Evolutionary conservation across 78 protist genomes (phyloP).

Genomic region (Salpingoeca rosetta): DNA sequence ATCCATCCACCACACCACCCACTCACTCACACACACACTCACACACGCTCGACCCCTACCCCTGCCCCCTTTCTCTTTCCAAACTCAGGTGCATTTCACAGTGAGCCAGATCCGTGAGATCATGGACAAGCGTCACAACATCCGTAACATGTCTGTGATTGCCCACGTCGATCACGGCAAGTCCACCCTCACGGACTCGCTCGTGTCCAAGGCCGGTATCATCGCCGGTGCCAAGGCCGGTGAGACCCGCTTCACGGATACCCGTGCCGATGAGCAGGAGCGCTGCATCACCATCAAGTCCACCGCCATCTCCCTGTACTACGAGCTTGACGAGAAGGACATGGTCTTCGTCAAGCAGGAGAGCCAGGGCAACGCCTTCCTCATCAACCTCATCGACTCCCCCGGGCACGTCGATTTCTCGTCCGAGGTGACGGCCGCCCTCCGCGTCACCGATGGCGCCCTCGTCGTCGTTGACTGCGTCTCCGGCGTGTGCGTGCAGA

Average conservation of each 20-base stretch:
- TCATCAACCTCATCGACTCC: conserved; percentile 97
- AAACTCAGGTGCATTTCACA: conserved; percentile 47
- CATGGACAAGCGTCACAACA: conserved; percentile 82
- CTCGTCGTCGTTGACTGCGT: conserved; percentile 98
- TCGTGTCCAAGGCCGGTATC: conserved; percentile 95
- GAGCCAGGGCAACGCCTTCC: conserved; percentile 43
- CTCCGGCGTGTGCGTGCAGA: conserved; percentile 99
- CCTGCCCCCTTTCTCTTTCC: background rate
- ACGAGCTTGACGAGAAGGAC: conserved; percentile 53
- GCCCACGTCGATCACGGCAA: conserved; percentile 95
- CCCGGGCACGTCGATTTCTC: conserved; percentile 98
- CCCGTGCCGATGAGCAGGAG: conserved; percentile 95
- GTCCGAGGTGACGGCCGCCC: conserved; percentile 99
- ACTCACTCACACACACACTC: conserved; percentile 17
- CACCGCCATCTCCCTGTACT: conserved; percentile 91
- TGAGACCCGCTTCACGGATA: conserved; percentile 89
- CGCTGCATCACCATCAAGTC: conserved; percentile 99
- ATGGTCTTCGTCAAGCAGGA: conserved; percentile 28
- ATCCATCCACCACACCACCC: background rate
- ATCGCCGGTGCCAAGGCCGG: conserved; percentile 92
- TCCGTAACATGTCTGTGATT: conserved; percentile 96
- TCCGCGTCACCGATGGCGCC: conserved; percentile 99
- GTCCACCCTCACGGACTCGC: conserved; percentile 98
- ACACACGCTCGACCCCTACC: background rate
- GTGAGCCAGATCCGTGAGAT: conserved; percentile 83